A percentile compares a stretch with the other conserved stretches of the same genome.
Evolutionary conservation across 208 protist genomes (phyloP).

Genomic region (Acanthamoeba lenticulata): DNA sequence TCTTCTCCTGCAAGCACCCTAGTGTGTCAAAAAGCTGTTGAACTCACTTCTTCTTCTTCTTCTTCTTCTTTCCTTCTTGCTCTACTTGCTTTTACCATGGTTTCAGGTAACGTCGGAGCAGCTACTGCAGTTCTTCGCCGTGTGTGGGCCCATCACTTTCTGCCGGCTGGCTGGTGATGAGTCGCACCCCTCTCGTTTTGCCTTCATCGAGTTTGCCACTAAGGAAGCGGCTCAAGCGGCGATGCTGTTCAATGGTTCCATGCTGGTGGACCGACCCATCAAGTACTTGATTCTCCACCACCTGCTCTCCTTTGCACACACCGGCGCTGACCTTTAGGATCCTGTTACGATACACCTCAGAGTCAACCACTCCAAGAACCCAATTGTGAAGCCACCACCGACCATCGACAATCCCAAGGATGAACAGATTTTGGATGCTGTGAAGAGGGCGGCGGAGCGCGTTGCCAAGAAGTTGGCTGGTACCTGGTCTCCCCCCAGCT

Average conservation of each 20-base stretch:
- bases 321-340: not conserved
- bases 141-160: conserved; percentile 45
- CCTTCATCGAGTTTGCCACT: conserved; percentile 54
- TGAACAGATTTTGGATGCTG: not conserved
- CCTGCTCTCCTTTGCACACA: not conserved
- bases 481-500: not conserved
- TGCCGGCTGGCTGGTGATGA: conserved; percentile 32
- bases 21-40: no score
- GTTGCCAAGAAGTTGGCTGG: not conserved
- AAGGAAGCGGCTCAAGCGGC: conserved; percentile 23
- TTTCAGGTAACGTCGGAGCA: conserved; percentile 24
- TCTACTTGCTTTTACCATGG: not conserved
- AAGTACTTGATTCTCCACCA: not conserved
- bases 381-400: not conserved
- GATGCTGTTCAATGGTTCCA: conserved; percentile 46
- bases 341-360: not conserved
- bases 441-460: not conserved
- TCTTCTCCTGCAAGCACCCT: no score
- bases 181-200: conserved; percentile 4
- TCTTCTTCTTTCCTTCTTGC: not conserved
- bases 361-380: conserved; percentile 23
- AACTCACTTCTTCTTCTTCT: no score
- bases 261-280: not conserved
- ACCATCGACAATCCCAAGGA: not conserved
- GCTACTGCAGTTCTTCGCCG: conserved; percentile 32